phyloP scores from a whole-genome alignment of 139 green algal genomes.

The Chlamydomonas asymmetrica region DNA sequence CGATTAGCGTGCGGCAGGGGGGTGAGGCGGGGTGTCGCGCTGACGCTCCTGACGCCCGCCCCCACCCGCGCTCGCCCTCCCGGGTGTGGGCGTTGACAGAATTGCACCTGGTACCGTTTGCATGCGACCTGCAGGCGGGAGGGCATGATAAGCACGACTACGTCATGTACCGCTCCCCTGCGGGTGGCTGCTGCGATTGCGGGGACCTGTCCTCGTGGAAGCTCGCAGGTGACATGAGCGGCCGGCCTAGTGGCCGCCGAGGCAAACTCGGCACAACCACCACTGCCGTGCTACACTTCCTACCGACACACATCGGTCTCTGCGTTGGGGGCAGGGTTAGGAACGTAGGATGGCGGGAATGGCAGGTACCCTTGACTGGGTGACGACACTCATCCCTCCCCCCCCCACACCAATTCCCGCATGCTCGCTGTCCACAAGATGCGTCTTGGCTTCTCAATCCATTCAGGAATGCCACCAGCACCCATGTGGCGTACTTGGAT shows the following conservation, averaged over 20 bases:
- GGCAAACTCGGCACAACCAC: not conserved
- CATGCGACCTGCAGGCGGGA: constrained; percentile 42
- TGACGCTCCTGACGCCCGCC: too few species aligned
- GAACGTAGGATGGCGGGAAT: not conserved
- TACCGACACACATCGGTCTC: not conserved
- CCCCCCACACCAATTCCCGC: too few species aligned
- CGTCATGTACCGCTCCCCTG: constrained; percentile 52
- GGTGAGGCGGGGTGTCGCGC: not conserved
- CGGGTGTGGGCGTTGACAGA: too few species aligned
- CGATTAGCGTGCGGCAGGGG: not conserved
- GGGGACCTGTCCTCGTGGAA: constrained; percentile 64
- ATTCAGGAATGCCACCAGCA: not conserved
- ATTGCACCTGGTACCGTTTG: too few species aligned
- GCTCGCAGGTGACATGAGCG: constrained; percentile 15
- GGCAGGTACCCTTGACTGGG: not conserved
- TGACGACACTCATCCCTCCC: too few species aligned
- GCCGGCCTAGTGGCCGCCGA: not conserved
- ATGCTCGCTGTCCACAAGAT: too few species aligned
- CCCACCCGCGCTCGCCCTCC: not conserved
- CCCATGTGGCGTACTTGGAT: not conserved
- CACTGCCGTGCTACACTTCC: not conserved
- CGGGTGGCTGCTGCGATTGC: constrained; percentile 78
- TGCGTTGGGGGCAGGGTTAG: not conserved
- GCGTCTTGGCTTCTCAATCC: too few species aligned
- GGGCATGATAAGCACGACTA: constrained; percentile 71